These are phyloP conservation scores for Ophiocytium majus DNA, from an alignment of 352 stramenopile species.

Conservation along the genomic window DNA sequence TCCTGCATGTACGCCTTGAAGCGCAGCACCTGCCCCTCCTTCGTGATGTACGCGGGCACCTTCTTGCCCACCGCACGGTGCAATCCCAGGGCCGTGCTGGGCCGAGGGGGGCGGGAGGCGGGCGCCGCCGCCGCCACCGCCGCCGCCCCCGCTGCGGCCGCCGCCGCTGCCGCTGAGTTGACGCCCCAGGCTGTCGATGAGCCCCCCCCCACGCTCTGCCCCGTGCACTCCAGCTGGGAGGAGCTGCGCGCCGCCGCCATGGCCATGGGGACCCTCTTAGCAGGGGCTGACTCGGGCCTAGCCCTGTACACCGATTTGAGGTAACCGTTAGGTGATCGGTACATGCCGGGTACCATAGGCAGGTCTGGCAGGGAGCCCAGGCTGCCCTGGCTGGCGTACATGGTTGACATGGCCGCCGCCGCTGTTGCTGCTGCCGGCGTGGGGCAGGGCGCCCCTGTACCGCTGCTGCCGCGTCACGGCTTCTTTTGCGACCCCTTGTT, in stretches of 20 bases:
- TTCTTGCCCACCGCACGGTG: neutral
- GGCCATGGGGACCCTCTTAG: neutral
- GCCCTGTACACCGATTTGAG: neutral
- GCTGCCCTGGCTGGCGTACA: neutral
- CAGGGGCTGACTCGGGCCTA: neutral
- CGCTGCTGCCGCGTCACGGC: no score
- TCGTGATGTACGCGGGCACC: constrained; percentile 47
- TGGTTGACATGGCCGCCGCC: neutral
- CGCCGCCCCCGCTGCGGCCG: no score
- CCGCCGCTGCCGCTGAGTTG: neutral
- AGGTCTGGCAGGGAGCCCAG: neutral
- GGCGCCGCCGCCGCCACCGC: no score
- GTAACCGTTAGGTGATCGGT: neutral
- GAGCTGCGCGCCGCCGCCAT: neutral
- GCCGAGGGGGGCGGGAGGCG: no score
- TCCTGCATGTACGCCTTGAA: constrained; percentile 83
- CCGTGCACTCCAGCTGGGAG: neutral
- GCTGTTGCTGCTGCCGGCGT: no score
- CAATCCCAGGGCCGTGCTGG: neutral
- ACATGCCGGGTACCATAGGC: constrained; percentile 2
- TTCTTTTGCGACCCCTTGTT: no score
- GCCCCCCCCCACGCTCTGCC: no score
- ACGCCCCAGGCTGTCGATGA: no score
- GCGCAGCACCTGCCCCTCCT: constrained; percentile 67
- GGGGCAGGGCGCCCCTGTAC: no score